Evolutionary conservation across 176 grass and related monocot species (phyloP).

Genomic region (Paspalum notatum): DNA sequence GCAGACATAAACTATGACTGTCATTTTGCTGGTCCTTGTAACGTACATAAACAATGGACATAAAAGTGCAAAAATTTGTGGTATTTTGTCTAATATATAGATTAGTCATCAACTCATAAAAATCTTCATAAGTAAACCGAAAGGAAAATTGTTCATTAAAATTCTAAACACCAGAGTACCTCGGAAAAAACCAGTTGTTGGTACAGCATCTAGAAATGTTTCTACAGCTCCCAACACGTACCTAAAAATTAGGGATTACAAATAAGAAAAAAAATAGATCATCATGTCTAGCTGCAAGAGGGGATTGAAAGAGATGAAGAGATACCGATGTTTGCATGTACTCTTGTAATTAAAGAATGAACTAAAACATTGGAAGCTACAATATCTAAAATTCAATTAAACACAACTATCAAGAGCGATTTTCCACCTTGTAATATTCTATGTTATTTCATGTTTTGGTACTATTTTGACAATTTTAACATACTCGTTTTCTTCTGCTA

Average conservation of each 20-base stretch:
- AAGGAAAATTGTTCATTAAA: background rate
- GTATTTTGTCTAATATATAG: background rate
- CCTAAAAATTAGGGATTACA: constrained; percentile 47
- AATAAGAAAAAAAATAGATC: background rate
- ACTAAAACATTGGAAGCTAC: background rate
- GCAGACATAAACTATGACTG: background rate
- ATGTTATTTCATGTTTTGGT: constrained; percentile 3
- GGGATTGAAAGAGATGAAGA: background rate
- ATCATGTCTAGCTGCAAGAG: background rate
- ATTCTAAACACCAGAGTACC: constrained; percentile 44
- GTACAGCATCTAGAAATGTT: constrained; percentile 94
- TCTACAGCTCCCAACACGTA: constrained; percentile 97
- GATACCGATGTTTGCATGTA: background rate
- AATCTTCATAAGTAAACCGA: background rate
- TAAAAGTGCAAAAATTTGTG: background rate
- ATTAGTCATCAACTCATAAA: background rate
- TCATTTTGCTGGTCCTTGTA: background rate
- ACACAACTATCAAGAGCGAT: background rate
- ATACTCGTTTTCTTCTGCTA: background rate
- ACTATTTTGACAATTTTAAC: background rate
- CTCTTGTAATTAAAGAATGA: background rate
- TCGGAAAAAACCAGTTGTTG: constrained; percentile 85
- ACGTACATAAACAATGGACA: background rate
- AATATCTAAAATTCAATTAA: background rate
- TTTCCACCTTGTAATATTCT: constrained; percentile 23